Evolutionary conservation across 768 basidiomycete genomes (phyloP), one percentile per base, ranked within the genome.

Genomic region (Imleria badia): DNA sequence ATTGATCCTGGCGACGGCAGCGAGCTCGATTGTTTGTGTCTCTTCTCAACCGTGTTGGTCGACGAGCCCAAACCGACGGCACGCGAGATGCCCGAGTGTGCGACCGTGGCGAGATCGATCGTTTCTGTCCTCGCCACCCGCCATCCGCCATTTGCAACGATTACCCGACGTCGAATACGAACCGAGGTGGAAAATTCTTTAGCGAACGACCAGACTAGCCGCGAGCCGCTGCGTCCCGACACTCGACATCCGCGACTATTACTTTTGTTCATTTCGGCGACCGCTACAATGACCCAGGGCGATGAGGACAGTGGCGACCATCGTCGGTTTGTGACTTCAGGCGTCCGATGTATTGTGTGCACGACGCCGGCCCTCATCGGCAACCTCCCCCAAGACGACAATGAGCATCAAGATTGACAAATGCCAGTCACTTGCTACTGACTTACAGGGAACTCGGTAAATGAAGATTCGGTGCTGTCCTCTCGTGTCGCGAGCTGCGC

Each of bases 401-500:
- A 13, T 40, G 39, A 48, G 12, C 31, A 58, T 31, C 23, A 3
- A n/a, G 14, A 36, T 29, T 19, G 15, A 47, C 15, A 29, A 9
- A 34, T 5, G 3, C 19, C 12, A 36, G 5, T 3, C 22, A 15
- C 9, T 8, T 41, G 17, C 13, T 41, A 20, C 43, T 35, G 11
- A 51, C 34, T 59, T 19, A 40, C 31, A 57, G 56, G 56, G 14
- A 19, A 30, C 3, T 19, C 13, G 12, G 5, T 19, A 22, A 46
- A 26, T n/a, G 10, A 23, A 15, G 6, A 5, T n/a, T 34, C 45
- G 15, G 19, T 9, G 30, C 56, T 19, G 23, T 45, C 54, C 42
- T 59, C 42, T 59, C 31, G 55, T 40, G 44, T 19, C 38, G 54
- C 44, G 54, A 46, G 55, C 55, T 41, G 3, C 43, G 53, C 44